Conservation (phyloP, 1,284 basidiomycete species). For the Puccinia polysora region DNA sequence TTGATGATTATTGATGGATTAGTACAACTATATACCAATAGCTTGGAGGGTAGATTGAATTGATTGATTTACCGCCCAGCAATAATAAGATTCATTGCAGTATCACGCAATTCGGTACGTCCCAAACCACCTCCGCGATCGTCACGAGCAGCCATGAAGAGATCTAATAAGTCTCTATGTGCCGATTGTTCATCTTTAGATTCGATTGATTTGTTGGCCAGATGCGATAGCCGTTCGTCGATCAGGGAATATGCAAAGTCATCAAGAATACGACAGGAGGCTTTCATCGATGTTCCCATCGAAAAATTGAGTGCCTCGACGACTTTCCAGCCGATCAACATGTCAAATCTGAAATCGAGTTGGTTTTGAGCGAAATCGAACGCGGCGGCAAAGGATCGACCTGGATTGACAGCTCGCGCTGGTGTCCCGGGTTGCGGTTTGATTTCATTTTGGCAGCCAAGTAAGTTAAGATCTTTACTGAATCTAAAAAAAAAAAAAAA, state of each 20-base stretch:
- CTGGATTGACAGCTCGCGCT: not conserved
- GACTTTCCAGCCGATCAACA: conserved; percentile 4
- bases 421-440: no score
- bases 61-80: conserved; percentile 27
- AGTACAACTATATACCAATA: no score
- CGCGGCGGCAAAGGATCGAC: not conserved
- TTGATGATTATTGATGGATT: no score
- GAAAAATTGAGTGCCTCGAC: not conserved
- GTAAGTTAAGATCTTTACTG: no score
- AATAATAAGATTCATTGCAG: conserved; percentile 10
- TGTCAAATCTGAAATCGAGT: not conserved
- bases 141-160: conserved; percentile 4
- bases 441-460: no score
- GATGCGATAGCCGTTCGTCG: conserved; percentile 1
- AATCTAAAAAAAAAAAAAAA: no score
- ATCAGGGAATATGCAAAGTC: conserved; percentile 1
- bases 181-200: not conserved
- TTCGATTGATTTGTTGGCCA: not conserved
- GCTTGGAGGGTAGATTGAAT: no score
- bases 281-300: not conserved
- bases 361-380: conserved; percentile 26
- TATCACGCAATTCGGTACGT: not conserved
- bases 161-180: not conserved
- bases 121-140: not conserved
- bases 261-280: conserved; percentile 8